Percentiles rank a stretch among this genome's conserved stretches.
Evolutionary conservation across 805 yeast species (phyloP).

Genomic region (Metschnikowia sp.): DNA sequence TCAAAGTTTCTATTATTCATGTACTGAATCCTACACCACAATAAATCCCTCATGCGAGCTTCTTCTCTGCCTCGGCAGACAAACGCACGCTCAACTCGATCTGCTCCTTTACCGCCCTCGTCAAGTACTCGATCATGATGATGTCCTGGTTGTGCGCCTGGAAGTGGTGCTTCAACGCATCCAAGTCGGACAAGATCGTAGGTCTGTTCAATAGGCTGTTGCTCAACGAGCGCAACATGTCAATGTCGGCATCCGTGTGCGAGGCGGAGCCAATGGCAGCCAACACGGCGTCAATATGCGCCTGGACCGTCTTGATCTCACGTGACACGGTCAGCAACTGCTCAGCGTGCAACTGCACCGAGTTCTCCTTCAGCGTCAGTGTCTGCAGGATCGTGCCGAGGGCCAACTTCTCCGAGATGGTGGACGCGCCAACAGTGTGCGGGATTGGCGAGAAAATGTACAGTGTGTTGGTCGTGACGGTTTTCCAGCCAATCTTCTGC

Average conservation of each 20-base stretch:
- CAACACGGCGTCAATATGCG: slow-evolving; percentile 48
- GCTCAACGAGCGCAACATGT: slow-evolving; percentile 65
- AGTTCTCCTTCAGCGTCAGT: slow-evolving; percentile 26
- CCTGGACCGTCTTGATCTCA: slow-evolving; percentile 45
- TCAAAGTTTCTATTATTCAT: background rate
- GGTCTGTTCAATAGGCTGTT: slow-evolving; percentile 53
- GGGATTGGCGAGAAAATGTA: slow-evolving; percentile 77
- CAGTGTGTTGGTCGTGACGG: slow-evolving; percentile 29
- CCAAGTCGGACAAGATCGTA: slow-evolving; percentile 45
- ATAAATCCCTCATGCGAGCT: slow-evolving; percentile 10
- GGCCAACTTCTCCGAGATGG: slow-evolving; percentile 54
- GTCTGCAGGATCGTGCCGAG: slow-evolving; percentile 44
- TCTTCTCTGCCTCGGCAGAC: slow-evolving; percentile 42
- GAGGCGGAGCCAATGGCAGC: slow-evolving; percentile 42
- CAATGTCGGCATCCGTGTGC: slow-evolving; percentile 45
- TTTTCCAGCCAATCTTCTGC: slow-evolving; percentile 40
- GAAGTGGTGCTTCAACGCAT: slow-evolving; percentile 57
- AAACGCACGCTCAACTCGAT: slow-evolving; percentile 74
- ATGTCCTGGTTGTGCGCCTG: slow-evolving; percentile 76
- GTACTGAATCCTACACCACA: background rate
- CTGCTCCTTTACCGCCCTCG: slow-evolving; percentile 82
- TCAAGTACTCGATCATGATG: slow-evolving; percentile 74
- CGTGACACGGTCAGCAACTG: slow-evolving; percentile 41
- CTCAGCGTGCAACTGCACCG: slow-evolving; percentile 28
- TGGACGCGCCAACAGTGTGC: slow-evolving; percentile 53